Evolutionary conservation across 805 yeast species (phyloP), one percentile per base, ranked within the genome.

Genomic region (Metschnikowia borealis): DNA sequence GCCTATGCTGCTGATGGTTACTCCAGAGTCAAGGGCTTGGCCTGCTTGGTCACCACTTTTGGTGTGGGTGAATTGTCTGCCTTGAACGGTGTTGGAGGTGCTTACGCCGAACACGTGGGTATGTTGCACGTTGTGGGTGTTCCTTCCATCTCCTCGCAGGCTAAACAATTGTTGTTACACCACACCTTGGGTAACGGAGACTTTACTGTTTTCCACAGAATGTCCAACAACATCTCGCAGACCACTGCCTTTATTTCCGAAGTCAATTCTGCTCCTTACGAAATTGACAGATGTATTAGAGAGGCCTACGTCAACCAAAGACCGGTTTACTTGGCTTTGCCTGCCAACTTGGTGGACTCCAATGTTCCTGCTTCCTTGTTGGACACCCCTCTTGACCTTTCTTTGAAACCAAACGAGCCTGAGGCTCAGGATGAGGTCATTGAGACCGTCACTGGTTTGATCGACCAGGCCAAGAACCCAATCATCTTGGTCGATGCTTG

Each of bases 11-110:
- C 94, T 42, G 96, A 88, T 69, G 96, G 96, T 56, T 88, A 88
- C 73, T 83, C 92, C 48, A 75, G 96, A 67, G 76, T 88, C 61
- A 87, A 86, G 70, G 85, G 91, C 52, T 70, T 87, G 65, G 80
- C 86, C 54, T 84, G 87, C 59, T 58, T 88, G 46, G 77, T 87
- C 62, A 88, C 96, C 66, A 88, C 96, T 46, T 88, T 88, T 66
- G 96, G 96, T 71, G 96, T 88, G 50, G 96, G 96, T 67, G 96
- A 87, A 69, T 77, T 87, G 63, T 79, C 87, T 29, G 92, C 95
- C 11, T 74, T 87, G 61, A 87, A 87, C 69, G 96, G 94, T 61
- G 79, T 89, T 64, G 96, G 91, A 41, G 96, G 96, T 61, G 77
- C 94, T 47, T 88, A 82, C 71, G 91, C 96, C 55, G 96, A 89